Percentiles rank a stretch among this genome's conserved stretches.
Conservation (phyloP, 192 early-diverging fungal genomes). For the Entrophospora sp. region DNA sequence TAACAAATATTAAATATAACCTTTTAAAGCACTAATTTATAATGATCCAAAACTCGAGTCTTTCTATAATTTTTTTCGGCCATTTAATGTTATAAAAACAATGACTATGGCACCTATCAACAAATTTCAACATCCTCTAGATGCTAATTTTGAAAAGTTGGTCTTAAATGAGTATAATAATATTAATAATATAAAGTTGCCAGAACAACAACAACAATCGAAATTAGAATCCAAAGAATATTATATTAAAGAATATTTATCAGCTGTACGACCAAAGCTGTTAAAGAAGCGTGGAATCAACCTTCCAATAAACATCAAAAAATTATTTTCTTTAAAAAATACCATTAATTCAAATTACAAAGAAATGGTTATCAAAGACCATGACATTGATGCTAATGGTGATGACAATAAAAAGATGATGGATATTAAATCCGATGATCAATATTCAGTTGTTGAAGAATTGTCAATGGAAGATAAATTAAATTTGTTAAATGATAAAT, state of each 20-base stretch:
- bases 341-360: background rate
- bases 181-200: background rate
- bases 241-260: background rate
- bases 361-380: background rate
- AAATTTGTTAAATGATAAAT: constrained; percentile 26
- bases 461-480: constrained; percentile 20
- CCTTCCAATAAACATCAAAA: background rate
- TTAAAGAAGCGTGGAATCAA: background rate
- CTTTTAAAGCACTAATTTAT: no score
- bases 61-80: constrained; percentile 41
- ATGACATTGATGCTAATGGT: constrained; percentile 11
- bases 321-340: background rate
- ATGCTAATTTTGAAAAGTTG: constrained; percentile 10
- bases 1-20: no score
- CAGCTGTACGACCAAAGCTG: background rate
- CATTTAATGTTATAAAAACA: constrained; percentile 50
- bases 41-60: constrained; percentile 14
- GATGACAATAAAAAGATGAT: constrained; percentile 12
- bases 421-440: constrained; percentile 22
- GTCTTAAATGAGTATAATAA: background rate
- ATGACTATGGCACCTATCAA: constrained; percentile 36
- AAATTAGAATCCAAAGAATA: background rate
- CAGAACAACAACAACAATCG: background rate
- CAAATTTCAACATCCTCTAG: constrained; percentile 23
- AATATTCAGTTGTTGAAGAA: constrained; percentile 22